A percentile compares a stretch with the other conserved stretches of the same genome.
phyloP scores from a whole-genome alignment of 2,329 filamentous ascomycete genomes.

The Gliomastix tumulicola region DNA sequence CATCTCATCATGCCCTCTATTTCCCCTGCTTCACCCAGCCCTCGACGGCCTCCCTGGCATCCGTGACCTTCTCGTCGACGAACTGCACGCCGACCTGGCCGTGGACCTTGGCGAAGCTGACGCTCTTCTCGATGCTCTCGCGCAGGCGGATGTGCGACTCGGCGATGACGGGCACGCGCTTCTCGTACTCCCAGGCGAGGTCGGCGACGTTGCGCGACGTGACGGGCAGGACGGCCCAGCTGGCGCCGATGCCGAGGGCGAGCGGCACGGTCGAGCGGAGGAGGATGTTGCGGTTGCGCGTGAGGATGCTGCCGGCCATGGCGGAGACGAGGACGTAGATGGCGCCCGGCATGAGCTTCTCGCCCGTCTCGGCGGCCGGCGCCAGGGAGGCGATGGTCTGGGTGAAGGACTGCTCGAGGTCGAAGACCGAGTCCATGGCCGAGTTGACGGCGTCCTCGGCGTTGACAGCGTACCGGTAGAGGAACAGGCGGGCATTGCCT shows the following conservation, averaged over 20 bases:
- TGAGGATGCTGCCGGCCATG: slow-evolving; percentile 91
- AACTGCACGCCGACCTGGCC: slow-evolving; percentile 62
- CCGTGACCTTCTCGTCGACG: slow-evolving; percentile 74
- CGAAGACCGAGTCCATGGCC: slow-evolving; percentile 72
- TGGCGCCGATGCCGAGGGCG: slow-evolving; percentile 73
- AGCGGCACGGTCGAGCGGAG: slow-evolving; percentile 72
- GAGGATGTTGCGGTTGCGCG: slow-evolving; percentile 79
- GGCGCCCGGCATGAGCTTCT: slow-evolving; percentile 81
- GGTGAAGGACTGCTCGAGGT: slow-evolving; percentile 85
- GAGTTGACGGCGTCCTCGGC: slow-evolving; percentile 80
- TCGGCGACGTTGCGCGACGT: slow-evolving; percentile 87
- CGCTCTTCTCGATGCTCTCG: slow-evolving; percentile 61
- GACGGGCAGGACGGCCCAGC: slow-evolving; percentile 77
- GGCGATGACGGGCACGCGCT: slow-evolving; percentile 75
- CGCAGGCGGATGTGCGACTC: slow-evolving; percentile 71
- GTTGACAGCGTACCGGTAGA: slow-evolving; percentile 67
- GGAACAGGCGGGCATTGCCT: slow-evolving; percentile 68
- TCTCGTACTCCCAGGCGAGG: slow-evolving; percentile 87
- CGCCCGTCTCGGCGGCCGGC: slow-evolving; percentile 75
- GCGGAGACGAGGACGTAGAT: slow-evolving; percentile 90
- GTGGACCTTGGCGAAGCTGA: slow-evolving; percentile 69
- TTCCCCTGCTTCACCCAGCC: slow-evolving; percentile 88
- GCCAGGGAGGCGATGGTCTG: slow-evolving; percentile 83
- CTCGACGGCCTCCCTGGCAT: slow-evolving; percentile 71
- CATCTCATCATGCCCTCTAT: slow-evolving; percentile 30